A percentile compares a stretch with the other conserved stretches of the same genome.
Evolutionary conservation across 176 grass and related monocot species (phyloP).

Genomic region (Carex pumila): DNA sequence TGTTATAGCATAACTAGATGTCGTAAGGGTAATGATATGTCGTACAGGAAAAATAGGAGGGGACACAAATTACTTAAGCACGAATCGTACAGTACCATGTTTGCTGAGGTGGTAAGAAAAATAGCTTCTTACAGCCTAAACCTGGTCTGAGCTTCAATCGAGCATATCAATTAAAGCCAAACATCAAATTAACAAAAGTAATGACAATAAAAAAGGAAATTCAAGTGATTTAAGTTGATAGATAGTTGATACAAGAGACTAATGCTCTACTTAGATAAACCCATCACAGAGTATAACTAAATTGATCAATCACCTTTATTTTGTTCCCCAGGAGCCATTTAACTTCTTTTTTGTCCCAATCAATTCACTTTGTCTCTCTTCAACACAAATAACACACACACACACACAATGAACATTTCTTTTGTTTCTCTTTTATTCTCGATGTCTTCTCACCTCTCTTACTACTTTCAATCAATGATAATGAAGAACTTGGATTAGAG

Average conservation of each 20-base stretch:
- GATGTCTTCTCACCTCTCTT: neutral
- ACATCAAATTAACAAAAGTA: neutral
- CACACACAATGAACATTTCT: neutral
- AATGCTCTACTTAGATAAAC: neutral
- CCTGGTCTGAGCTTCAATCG: neutral
- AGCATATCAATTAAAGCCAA: neutral
- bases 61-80: neutral
- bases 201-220: neutral
- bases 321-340: neutral
- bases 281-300: neutral
- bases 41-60: neutral
- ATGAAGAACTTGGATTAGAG: neutral
- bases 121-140: neutral
- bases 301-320: neutral
- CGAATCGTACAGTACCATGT: neutral
- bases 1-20: neutral
- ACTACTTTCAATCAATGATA: neutral
- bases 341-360: neutral
- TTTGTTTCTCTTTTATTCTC: neutral
- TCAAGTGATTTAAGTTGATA: neutral
- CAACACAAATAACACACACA: too few species aligned
- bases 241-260: neutral
- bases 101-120: neutral
- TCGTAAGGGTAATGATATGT: neutral
- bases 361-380: neutral